These are phyloP conservation scores for Allium fistulosum DNA, from an alignment of 106 monocot species.

Conservation along the genomic window DNA sequence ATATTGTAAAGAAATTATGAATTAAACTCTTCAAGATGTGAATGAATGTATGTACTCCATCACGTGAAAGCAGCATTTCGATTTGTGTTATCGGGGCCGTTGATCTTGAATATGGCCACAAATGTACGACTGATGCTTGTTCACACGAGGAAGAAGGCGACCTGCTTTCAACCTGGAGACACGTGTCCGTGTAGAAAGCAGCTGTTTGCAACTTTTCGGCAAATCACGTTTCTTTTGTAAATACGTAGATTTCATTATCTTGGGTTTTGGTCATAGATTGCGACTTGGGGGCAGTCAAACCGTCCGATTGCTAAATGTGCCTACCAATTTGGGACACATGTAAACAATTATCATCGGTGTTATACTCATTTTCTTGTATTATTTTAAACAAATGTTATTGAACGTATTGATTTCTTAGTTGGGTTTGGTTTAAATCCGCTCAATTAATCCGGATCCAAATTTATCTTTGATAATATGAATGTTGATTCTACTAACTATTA, in stretches of 20 bases:
- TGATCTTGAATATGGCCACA: not conserved
- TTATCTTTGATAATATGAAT: too few species aligned
- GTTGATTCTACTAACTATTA: too few species aligned
- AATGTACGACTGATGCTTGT: not conserved
- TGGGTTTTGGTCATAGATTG: too few species aligned
- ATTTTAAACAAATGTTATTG: too few species aligned
- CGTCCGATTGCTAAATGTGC: not conserved
- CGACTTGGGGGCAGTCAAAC: not conserved
- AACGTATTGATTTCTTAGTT: too few species aligned
- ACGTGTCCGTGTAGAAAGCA: not conserved
- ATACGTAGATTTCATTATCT: not conserved
- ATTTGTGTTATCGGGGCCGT: not conserved
- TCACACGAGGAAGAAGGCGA: constrained; percentile 1
- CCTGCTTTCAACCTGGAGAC: not conserved
- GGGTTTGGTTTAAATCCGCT: too few species aligned
- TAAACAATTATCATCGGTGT: not conserved
- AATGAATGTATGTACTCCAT: not conserved
- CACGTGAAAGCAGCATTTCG: not conserved
- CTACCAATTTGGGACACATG: not conserved
- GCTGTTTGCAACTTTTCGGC: not conserved
- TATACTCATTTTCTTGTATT: too few species aligned
- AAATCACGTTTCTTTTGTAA: not conserved
- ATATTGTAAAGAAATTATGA: not conserved
- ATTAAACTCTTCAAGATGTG: not conserved
- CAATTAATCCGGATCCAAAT: too few species aligned